Evolutionary conservation across 768 basidiomycete species (phyloP), one percentile per base, ranked within the genome.

Genomic region (Mrakia frigida): DNA sequence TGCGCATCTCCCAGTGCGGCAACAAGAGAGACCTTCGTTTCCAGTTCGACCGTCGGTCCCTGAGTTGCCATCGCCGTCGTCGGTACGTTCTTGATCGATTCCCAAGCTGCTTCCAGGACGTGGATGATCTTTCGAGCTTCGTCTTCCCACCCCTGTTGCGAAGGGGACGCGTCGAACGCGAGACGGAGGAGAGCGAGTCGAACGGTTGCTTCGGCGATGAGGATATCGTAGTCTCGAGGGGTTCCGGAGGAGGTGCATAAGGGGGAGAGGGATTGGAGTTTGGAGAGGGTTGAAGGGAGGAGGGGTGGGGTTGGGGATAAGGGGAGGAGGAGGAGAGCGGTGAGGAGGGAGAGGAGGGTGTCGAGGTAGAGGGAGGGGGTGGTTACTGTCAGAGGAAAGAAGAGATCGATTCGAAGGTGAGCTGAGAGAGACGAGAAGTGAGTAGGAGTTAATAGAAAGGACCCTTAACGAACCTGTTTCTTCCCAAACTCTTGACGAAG

Each of bases 1-100:
- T 78, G 73, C 21, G 77, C 77, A 46, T 78, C 77, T 10, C 72
- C 73, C 2, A 78, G 68, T 14, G 56, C 52, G 52, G 73, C 74
- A 73, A 70, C 41, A 33, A 78, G 50, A 18, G 52, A 65, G 68
- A 74, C 63, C 46, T 71, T 74, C 23, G 39, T 70, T 43, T 74
- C 73, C 13, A 70, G 35, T 5, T 70, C 53, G 39, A 75, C 21
- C 4, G 4, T 46, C n/a, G 33, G 67, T 1, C 4, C 37, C 9
- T 13, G 70, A 31, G 35, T 23, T n/a, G 46, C 11, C 18, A 28
- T 7, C 28, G 33, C 18, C n/a, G 53, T 60, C 1, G 41, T 23
- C 16, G 63, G 13, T 6, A 61, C 1, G 35, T 59, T 71, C 23
- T 71, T 71, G 63, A 73, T 23, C 2, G 37, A 1, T 21, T 67